Base-by-base conservation (phyloP, 2,329 filamentous ascomycete genomes). In the Colletotrichum eremochloae region DNA sequence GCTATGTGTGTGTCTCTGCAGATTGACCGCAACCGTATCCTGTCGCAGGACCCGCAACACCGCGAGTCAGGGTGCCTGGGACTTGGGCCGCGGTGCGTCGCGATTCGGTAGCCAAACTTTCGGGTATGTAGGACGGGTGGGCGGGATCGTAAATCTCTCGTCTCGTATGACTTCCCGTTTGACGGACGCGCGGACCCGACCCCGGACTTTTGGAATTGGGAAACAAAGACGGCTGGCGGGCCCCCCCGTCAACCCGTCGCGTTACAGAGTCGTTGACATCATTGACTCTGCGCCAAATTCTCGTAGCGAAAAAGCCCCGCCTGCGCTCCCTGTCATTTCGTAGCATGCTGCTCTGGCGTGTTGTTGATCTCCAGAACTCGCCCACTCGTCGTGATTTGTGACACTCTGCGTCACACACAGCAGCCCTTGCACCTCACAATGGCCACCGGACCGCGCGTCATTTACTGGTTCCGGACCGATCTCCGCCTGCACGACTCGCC, bases 391-490 rank as follows among this genome's bases (percentile, higher is more conserved):
- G 36, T n/a, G 40, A 50, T 60, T 61, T 18, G 44, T 48, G 31
- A 31, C 9, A 8, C n/a, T 33, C 44, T 40, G 31, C 42, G 63
- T 66, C 50, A 58, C 63, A 40, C 63, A 29, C 20, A 12, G 31
- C 48, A 31, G 31, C 36, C 15, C 38, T 44, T 24, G 18, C 57
- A 18, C 33, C 46, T 20, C 31, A 68, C 50, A 29, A 63, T 68
- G 69, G 31, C 66, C 29, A 9, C 69, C 50, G 31, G 63, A 56
- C 71, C 73, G 15, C 73, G 73, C 20, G 92, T 94, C 2, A 86
- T 94, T 44, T 94, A 93, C 79, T 94, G 93, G 93, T 94, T 94
- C 77, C 89, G 93, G 67, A 95, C 93, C 7, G 93, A 95, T 78
- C 84, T 95, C 14, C 90, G 93, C 29, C 87, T 95, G 2, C 92